Evolutionary conservation across 192 early-diverging fungal genomes (phyloP).

Genomic region (Chytriomyces confervae): DNA sequence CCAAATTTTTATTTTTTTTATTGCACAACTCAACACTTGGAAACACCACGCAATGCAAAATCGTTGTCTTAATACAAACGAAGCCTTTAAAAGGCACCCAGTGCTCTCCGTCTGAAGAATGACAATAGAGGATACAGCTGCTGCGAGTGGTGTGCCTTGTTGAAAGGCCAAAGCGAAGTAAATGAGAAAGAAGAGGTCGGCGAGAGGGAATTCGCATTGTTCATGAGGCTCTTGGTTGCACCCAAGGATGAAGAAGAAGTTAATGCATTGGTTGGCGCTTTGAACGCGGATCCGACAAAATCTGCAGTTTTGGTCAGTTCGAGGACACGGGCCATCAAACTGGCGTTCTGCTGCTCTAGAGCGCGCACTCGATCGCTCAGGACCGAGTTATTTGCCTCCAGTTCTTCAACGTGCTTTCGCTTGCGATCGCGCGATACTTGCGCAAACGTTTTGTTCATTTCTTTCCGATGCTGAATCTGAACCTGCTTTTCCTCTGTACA

Average conservation of each 20-base stretch:
- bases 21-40: no score
- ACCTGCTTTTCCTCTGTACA: slow-evolving; percentile 14
- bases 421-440: slow-evolving; percentile 28
- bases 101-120: background rate
- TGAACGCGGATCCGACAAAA: slow-evolving; percentile 9
- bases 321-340: slow-evolving; percentile 13
- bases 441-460: slow-evolving; percentile 33
- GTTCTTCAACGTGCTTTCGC: slow-evolving; percentile 33
- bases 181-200: slow-evolving; percentile 1
- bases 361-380: slow-evolving; percentile 5
- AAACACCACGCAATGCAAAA: no score
- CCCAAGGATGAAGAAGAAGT: background rate
- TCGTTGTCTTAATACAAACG: no score
- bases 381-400: slow-evolving; percentile 18
- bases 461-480: slow-evolving; percentile 16
- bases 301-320: slow-evolving; percentile 18
- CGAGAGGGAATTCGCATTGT: background rate
- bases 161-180: slow-evolving; percentile 12
- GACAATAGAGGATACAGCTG: slow-evolving; percentile 21
- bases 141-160: slow-evolving; percentile 6
- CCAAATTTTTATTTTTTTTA: background rate
- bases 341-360: slow-evolving; percentile 14
- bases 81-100: no score
- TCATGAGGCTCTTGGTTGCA: background rate
- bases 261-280: background rate